Base-by-base conservation (phyloP, 805 yeast species). In the Hanseniaspora meyeri region DNA sequence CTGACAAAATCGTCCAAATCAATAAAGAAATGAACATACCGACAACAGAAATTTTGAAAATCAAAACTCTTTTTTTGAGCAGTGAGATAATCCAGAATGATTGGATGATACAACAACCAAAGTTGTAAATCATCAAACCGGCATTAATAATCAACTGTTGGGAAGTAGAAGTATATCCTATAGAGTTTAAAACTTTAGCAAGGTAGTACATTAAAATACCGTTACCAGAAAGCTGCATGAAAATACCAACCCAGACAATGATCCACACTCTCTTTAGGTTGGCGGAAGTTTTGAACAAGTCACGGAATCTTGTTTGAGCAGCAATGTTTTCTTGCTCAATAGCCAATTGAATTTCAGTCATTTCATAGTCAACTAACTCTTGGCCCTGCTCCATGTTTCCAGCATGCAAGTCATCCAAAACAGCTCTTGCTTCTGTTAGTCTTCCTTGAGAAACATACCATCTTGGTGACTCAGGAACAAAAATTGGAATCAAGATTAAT, bases 401-500 rank as follows among this genome's bases (percentile, higher is more conserved):
- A 57, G 70, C 74, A 64, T 76, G 75, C 60, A 64, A 63, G 53
- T 70, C 71, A 32, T 64, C 57, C 62, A 79, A 69, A 43, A 77
- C 62, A 1, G 57, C 60, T 58, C 70, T 66, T 14, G 81, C 82
- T 58, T 76, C 67, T 6, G 71, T 76, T 43, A 66, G 58, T 55
- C 71, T 66, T 16, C 74, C 77, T 59, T 70, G 71, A 32, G 71
- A 65, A 54, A 76, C 62, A 50, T 71, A 68, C 61, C 56, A 77
- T 62, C 80, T 68, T 58, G 80, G 80, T 16, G 76, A 72, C 61
- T 77, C 80, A n/a, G 82, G 81, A 53, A 74, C 68, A 48, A 66
- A 62, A n/a, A 71, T 71, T 12, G 55, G 77, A 64, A 64, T 71
- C 70, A 71, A 62, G 1, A 59, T 2, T 8, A 70, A 27, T 62